phyloP scores from a whole-genome alignment of 352 stramenopile genomes.

The Globisporangium irregulare region DNA sequence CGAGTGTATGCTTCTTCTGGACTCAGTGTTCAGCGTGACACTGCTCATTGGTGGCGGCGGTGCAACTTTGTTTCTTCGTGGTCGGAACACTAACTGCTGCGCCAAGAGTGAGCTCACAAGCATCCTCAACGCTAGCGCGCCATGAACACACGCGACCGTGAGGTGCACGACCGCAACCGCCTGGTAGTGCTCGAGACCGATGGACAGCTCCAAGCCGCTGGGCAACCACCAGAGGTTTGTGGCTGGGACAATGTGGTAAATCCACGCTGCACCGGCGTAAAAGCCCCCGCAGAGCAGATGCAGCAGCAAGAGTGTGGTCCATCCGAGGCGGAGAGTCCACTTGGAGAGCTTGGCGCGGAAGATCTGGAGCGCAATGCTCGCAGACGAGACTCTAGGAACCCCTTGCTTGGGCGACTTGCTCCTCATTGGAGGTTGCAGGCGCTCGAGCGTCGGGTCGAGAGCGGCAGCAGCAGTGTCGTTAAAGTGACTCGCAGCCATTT shows the following conservation, averaged over 20 bases:
- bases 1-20: not conserved
- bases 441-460: too few relatives aligned
- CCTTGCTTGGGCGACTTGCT: not conserved
- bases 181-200: not conserved
- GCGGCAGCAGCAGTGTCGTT: not conserved
- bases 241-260: constrained; percentile 2
- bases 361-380: constrained; percentile 4
- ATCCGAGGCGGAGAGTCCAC: constrained; percentile 5
- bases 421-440: not conserved
- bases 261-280: constrained; percentile 7
- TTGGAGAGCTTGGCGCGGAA: constrained; percentile 8
- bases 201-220: constrained; percentile 4
- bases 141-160: not conserved
- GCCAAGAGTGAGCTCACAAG: not conserved
- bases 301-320: constrained; percentile 9
- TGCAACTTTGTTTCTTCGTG: not conserved
- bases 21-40: not conserved
- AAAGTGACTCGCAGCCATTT: not conserved
- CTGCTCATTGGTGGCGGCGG: not conserved
- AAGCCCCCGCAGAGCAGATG: constrained; percentile 6
- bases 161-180: constrained; percentile 3
- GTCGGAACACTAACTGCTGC: not conserved
- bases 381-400: not conserved
- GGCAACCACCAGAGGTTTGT: constrained; percentile 10
- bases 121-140: not conserved